phyloP scores from a whole-genome alignment of 1,139 yeast species.

The Geotrichum candidum region DNA sequence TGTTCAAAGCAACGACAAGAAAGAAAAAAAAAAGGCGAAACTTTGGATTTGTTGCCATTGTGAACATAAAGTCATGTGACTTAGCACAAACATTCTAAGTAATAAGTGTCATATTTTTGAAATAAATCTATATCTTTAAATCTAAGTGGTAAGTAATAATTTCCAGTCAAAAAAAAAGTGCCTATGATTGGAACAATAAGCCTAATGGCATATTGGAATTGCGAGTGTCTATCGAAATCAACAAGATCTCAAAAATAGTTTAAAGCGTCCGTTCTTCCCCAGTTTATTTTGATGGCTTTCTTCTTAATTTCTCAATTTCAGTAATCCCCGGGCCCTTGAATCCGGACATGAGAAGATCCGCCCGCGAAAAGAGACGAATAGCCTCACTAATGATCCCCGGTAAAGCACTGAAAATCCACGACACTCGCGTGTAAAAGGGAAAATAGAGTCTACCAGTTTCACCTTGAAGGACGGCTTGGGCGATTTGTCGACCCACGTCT shows the following conservation, averaged over 20 bases:
- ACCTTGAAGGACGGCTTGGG: slow-evolving; percentile 52
- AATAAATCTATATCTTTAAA: too few species aligned
- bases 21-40: neutral
- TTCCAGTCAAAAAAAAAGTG: neutral
- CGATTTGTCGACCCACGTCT: slow-evolving; percentile 53
- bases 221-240: too few species aligned
- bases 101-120: neutral
- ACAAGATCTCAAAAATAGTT: neutral
- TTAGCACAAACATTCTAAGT: neutral
- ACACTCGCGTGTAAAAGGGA: slow-evolving; percentile 65
- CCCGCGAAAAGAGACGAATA: neutral
- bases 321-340: neutral
- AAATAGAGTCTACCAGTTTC: slow-evolving; percentile 58
- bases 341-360: neutral
- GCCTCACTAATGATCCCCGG: slow-evolving; percentile 14
- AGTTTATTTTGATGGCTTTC: neutral
- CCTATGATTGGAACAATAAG: too few species aligned
- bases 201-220: too few species aligned
- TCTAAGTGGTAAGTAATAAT: neutral
- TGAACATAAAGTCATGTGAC: neutral
- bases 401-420: slow-evolving; percentile 5
- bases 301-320: neutral
- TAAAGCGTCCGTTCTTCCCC: neutral
- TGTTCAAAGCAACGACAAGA: neutral
- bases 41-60: too few species aligned